phyloP scores from a whole-genome alignment of 306 rosid genomes.

The Acacia confusa region DNA sequence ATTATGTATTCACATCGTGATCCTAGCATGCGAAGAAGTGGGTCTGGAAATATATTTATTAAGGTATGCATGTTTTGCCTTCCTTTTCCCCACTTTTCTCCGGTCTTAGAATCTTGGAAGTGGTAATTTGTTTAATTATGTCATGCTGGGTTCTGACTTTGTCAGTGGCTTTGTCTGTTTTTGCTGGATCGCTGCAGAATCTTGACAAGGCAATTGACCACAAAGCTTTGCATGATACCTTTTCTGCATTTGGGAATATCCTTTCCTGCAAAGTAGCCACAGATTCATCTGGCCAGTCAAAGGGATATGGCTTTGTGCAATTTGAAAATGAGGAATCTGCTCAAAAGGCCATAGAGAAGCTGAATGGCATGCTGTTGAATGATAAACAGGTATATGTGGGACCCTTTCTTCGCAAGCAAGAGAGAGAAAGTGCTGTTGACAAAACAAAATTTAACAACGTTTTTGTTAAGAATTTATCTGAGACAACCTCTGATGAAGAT shows the following conservation, averaged over 20 bases:
- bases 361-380: slow-evolving; percentile 94
- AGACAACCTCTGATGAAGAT: slow-evolving; percentile 82
- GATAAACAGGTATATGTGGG: slow-evolving; percentile 98
- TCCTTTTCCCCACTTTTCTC: neutral
- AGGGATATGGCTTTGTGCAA: slow-evolving; percentile 98
- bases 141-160: slow-evolving; percentile 22
- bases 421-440: slow-evolving; percentile 63
- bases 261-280: slow-evolving; percentile 97
- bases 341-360: slow-evolving; percentile 81
- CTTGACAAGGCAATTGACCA: slow-evolving; percentile 95
- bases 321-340: slow-evolving; percentile 89
- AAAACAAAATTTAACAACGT: slow-evolving; percentile 79
- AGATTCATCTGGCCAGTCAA: slow-evolving; percentile 84
- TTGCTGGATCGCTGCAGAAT: slow-evolving; percentile 56
- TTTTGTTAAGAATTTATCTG: slow-evolving; percentile 84
- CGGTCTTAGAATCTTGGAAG: neutral
- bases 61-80: slow-evolving; percentile 54
- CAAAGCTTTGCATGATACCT: slow-evolving; percentile 91
- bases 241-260: slow-evolving; percentile 83
- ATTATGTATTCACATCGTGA: slow-evolving; percentile 97
- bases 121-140: slow-evolving; percentile 20
- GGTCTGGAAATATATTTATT: slow-evolving; percentile 90
- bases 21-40: slow-evolving; percentile 93
- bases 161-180: slow-evolving; percentile 7
- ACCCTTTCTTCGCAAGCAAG: slow-evolving; percentile 98